Evolutionary conservation across 208 protist genomes (phyloP).

Genomic region (Eutreptiella sp.): DNA sequence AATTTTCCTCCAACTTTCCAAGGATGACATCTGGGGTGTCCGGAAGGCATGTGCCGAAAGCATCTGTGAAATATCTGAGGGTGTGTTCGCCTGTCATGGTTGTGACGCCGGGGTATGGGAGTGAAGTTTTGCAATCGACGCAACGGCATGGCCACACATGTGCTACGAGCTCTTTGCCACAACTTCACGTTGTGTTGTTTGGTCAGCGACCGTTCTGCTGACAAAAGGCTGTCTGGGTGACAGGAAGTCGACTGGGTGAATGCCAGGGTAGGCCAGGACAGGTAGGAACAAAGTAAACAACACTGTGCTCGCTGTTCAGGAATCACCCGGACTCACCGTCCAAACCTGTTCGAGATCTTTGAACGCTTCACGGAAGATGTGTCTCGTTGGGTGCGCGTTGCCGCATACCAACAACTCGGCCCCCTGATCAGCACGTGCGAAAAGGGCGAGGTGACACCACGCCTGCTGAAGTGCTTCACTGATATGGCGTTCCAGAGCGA

Average conservation of each 20-base stretch:
- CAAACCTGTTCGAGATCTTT: slow-evolving; percentile 60
- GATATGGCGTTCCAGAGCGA: slow-evolving; percentile 82
- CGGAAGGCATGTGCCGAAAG: slow-evolving; percentile 84
- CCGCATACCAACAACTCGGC: slow-evolving; percentile 78
- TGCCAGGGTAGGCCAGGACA: too few relatives aligned
- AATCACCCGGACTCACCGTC: slow-evolving; percentile 49
- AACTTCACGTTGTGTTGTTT: too few relatives aligned
- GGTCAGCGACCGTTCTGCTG: too few relatives aligned
- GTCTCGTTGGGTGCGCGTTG: slow-evolving; percentile 83
- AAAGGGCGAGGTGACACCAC: slow-evolving; percentile 61
- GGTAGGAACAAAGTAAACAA: too few relatives aligned
- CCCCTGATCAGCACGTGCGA: slow-evolving; percentile 80
- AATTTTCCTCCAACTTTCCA: slow-evolving; percentile 73
- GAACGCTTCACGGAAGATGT: slow-evolving; percentile 62
- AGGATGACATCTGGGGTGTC: slow-evolving; percentile 92
- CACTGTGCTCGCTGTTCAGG: too few relatives aligned
- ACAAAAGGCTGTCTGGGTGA: too few relatives aligned
- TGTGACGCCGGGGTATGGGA: too few relatives aligned
- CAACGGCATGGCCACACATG: too few relatives aligned
- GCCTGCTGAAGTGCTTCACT: slow-evolving; percentile 73
- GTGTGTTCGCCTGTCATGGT: too few relatives aligned
- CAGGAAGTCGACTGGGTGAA: too few relatives aligned
- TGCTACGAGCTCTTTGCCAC: too few relatives aligned
- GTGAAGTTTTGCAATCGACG: too few relatives aligned
- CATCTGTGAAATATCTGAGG: slow-evolving; percentile 58